These are phyloP conservation scores for Sugiyamaella sp. DNA, from an alignment of 1,139 yeast genomes.

Conservation along the genomic window DNA sequence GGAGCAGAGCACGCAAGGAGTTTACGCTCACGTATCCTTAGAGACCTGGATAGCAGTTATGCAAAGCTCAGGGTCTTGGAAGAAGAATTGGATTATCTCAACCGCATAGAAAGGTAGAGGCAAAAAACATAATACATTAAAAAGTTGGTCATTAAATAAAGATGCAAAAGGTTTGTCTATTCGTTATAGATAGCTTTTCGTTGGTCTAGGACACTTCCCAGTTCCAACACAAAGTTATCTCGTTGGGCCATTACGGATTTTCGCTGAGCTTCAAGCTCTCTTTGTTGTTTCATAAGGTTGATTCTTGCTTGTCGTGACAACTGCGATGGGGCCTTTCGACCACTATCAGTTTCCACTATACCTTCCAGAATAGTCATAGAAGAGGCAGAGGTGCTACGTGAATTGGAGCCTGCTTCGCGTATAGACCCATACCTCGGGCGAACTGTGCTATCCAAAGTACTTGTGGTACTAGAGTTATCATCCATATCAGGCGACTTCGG, in stretches of 20 bases:
- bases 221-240: conserved; percentile 34
- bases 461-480: neutral
- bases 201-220: conserved; percentile 33
- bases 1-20: conserved; percentile 4
- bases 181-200: conserved; percentile 14
- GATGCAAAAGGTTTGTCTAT: neutral
- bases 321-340: conserved; percentile 15
- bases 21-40: conserved; percentile 2
- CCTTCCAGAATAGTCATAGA: conserved; percentile 34
- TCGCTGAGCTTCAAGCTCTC: conserved; percentile 29
- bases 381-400: conserved; percentile 15
- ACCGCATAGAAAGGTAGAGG: neutral
- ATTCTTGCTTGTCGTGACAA: conserved; percentile 38
- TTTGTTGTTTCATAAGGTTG: conserved; percentile 30
- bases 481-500: conserved; percentile 3
- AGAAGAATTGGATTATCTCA: conserved; percentile 1
- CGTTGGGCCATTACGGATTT: conserved; percentile 26
- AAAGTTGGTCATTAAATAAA: conserved; percentile 8
- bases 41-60: conserved; percentile 1
- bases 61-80: conserved; percentile 1
- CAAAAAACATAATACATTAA: neutral
- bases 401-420: conserved; percentile 10
- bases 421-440: conserved; percentile 25
- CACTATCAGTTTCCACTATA: conserved; percentile 29
- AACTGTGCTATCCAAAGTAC: conserved; percentile 1